These are phyloP conservation scores for Sambucus nigra DNA, from an alignment of 129 eudicot genomes.

Conservation along the genomic window DNA sequence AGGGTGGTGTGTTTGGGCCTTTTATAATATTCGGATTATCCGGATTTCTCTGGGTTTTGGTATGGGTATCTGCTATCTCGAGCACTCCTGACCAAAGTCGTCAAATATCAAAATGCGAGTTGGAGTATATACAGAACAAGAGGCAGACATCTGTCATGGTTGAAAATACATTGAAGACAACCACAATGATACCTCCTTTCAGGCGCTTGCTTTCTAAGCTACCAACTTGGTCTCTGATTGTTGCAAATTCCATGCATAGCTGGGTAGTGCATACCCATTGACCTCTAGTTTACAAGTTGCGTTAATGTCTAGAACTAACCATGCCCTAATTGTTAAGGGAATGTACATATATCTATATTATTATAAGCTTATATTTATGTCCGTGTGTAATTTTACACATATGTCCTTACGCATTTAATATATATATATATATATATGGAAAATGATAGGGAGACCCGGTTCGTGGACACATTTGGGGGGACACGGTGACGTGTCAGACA, in stretches of 20 bases:
- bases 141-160: slow-evolving; percentile 25
- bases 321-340: too few relatives aligned
- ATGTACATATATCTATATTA: too few relatives aligned
- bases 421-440: too few relatives aligned
- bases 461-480: too few relatives aligned
- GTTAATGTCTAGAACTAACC: slow-evolving; percentile 3
- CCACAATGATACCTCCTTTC: slow-evolving; percentile 80
- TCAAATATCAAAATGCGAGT: slow-evolving; percentile 68
- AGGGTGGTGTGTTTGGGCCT: slow-evolving; percentile 91
- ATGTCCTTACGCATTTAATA: too few relatives aligned
- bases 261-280: slow-evolving; percentile 50
- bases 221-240: slow-evolving; percentile 93
- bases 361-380: too few relatives aligned
- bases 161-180: slow-evolving; percentile 29
- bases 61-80: slow-evolving; percentile 92
- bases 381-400: too few relatives aligned
- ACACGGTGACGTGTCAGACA: too few relatives aligned
- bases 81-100: slow-evolving; percentile 74
- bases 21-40: slow-evolving; percentile 89
- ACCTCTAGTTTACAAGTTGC: slow-evolving; percentile 11
- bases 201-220: slow-evolving; percentile 75
- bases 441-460: too few relatives aligned
- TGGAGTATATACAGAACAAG: slow-evolving; percentile 56
- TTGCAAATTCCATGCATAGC: slow-evolving; percentile 97
- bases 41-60: slow-evolving; percentile 87